Conservation (phyloP, 495 filamentous ascomycete genomes). For the Neurospora sublineolata region DNA sequence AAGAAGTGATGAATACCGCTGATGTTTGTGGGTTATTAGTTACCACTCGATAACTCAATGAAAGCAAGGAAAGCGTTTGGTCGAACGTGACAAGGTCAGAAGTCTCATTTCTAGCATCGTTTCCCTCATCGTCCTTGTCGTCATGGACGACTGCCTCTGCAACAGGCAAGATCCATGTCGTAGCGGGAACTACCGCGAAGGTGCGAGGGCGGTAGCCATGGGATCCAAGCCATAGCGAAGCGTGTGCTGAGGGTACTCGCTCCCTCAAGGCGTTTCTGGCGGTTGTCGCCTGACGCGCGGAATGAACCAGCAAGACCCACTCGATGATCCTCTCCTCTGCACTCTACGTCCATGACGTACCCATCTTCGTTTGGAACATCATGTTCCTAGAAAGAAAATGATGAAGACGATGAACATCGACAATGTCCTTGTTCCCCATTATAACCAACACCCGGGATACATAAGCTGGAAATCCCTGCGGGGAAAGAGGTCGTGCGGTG, state of each 20-base stretch:
- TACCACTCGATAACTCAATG: background rate
- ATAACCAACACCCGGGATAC: background rate
- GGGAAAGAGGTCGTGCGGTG: background rate
- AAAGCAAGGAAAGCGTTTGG: background rate
- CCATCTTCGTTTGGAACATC: background rate
- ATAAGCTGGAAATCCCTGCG: background rate
- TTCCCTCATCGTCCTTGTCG: background rate
- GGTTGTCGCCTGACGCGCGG: background rate
- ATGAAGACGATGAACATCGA: background rate
- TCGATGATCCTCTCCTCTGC: background rate
- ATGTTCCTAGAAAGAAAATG: background rate
- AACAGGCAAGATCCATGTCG: background rate
- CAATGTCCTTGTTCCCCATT: background rate
- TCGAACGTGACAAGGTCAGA: background rate
- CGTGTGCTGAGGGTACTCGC: background rate
- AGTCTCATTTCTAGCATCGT: background rate
- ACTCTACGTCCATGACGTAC: background rate
- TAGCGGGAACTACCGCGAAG: background rate
- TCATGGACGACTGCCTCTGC: background rate
- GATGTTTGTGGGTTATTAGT: background rate
- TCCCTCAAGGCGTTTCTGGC: background rate
- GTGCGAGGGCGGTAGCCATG: background rate
- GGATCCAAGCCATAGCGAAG: background rate
- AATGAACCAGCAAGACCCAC: constrained; percentile 1
- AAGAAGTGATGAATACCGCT: background rate